Conservation (phyloP, 805 yeast genomes). For the Candida railenensis region DNA sequence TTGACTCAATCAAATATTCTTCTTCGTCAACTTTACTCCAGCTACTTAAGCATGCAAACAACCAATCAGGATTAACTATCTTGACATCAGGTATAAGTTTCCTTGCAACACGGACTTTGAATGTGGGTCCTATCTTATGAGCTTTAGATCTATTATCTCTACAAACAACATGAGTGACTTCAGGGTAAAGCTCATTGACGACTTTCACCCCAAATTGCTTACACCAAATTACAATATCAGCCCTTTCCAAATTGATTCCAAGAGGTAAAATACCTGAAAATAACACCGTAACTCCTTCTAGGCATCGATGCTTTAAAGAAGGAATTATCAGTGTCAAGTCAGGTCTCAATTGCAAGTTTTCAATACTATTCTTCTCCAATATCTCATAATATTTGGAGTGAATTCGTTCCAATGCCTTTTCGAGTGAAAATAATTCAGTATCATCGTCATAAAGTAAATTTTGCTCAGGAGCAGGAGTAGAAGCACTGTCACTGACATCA, state of each 20-base stretch:
- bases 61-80: slow-evolving; percentile 91
- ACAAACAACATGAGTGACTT: slow-evolving; percentile 88
- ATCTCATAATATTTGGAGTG: slow-evolving; percentile 66
- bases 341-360: slow-evolving; percentile 35
- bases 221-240: slow-evolving; percentile 92
- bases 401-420: slow-evolving; percentile 58
- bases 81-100: slow-evolving; percentile 59
- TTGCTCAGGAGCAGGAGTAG: slow-evolving; percentile 25
- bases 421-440: slow-evolving; percentile 64
- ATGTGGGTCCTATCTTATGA: slow-evolving; percentile 49
- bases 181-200: slow-evolving; percentile 62
- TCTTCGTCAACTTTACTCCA: slow-evolving; percentile 73
- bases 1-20: slow-evolving; percentile 55
- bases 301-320: slow-evolving; percentile 63
- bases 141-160: slow-evolving; percentile 53
- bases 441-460: slow-evolving; percentile 77
- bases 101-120: slow-evolving; percentile 80
- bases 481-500: slow-evolving; percentile 17
- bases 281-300: slow-evolving; percentile 66
- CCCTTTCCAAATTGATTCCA: slow-evolving; percentile 67
- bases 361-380: slow-evolving; percentile 27
- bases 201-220: slow-evolving; percentile 88
- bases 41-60: slow-evolving; percentile 75
- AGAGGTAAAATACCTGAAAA: slow-evolving; percentile 90
- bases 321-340: slow-evolving; percentile 75